phyloP scores from a whole-genome alignment of 768 basidiomycete genomes.

The Austroboletus eburneus region DNA sequence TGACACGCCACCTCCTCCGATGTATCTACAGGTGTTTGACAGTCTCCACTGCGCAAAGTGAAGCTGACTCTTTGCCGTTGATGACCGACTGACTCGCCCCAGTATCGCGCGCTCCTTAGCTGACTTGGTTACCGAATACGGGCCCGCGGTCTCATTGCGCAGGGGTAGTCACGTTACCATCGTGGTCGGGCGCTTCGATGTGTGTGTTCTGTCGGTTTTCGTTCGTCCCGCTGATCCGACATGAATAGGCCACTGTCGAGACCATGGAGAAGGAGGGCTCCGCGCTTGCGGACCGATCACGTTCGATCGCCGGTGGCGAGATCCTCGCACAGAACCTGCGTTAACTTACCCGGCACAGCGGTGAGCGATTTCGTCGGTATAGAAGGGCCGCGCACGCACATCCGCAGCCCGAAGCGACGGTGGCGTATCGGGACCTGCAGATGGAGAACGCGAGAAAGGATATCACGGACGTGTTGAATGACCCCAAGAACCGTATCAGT shows the following conservation, averaged over 20 bases:
- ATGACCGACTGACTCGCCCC: neutral
- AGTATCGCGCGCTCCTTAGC: slow-evolving; percentile 34
- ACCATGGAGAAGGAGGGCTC: slow-evolving; percentile 60
- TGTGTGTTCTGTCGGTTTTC: neutral
- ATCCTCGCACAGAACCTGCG: slow-evolving; percentile 50
- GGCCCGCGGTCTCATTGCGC: slow-evolving; percentile 51
- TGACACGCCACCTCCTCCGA: neutral
- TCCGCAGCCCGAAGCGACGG: slow-evolving; percentile 44
- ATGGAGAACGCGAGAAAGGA: slow-evolving; percentile 28
- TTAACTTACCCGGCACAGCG: slow-evolving; percentile 43
- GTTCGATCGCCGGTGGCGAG: slow-evolving; percentile 48
- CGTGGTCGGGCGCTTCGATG: slow-evolving; percentile 20
- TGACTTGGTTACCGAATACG: slow-evolving; percentile 53
- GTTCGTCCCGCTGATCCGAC: neutral
- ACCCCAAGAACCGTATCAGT: slow-evolving; percentile 37
- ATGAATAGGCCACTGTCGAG: slow-evolving; percentile 45
- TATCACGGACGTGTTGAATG: slow-evolving; percentile 28
- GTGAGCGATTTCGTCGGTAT: slow-evolving; percentile 53
- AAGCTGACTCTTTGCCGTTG: slow-evolving; percentile 3
- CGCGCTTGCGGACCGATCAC: slow-evolving; percentile 45
- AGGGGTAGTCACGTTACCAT: slow-evolving; percentile 35
- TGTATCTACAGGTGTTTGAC: neutral
- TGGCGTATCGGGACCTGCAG: slow-evolving; percentile 41
- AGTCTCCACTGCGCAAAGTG: slow-evolving; percentile 10
- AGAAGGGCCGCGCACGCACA: slow-evolving; percentile 49